A percentile compares a stretch with the other conserved stretches of the same genome.
phyloP scores from a whole-genome alignment of 768 basidiomycete species.

The Collybia nuda region DNA sequence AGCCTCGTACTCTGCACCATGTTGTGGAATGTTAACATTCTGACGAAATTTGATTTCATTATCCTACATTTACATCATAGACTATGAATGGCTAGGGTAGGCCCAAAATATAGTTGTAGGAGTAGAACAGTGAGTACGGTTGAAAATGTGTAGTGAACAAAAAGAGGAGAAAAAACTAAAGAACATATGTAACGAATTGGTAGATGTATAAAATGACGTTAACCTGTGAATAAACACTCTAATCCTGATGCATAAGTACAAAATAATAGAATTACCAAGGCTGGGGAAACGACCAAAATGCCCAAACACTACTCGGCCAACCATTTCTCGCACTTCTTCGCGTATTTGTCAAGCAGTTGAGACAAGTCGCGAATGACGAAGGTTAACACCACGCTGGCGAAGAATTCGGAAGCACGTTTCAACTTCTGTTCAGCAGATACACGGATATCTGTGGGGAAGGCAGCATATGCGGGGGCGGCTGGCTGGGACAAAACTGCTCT shows the following conservation, averaged over 20 bases:
- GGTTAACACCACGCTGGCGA: constrained; percentile 82
- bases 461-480: constrained; percentile 68
- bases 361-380: constrained; percentile 90
- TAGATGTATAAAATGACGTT: no score
- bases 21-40: not conserved
- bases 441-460: constrained; percentile 66
- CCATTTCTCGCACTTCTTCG: constrained; percentile 93
- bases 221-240: no score
- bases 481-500: constrained; percentile 68
- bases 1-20: not conserved
- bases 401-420: constrained; percentile 86
- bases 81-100: no score
- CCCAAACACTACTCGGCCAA: constrained; percentile 63
- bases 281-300: not conserved
- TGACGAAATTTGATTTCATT: constrained; percentile 6
- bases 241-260: no score
- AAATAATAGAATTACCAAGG: no score
- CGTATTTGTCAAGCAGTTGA: constrained; percentile 87
- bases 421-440: constrained; percentile 69
- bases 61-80: constrained; percentile 15
- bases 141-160: no score
- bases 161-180: no score
- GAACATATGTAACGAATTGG: no score
- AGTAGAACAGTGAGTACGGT: no score
- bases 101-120: no score